phyloP scores from a whole-genome alignment of 306 rosid genomes.

The Cucumis cinereus region DNA sequence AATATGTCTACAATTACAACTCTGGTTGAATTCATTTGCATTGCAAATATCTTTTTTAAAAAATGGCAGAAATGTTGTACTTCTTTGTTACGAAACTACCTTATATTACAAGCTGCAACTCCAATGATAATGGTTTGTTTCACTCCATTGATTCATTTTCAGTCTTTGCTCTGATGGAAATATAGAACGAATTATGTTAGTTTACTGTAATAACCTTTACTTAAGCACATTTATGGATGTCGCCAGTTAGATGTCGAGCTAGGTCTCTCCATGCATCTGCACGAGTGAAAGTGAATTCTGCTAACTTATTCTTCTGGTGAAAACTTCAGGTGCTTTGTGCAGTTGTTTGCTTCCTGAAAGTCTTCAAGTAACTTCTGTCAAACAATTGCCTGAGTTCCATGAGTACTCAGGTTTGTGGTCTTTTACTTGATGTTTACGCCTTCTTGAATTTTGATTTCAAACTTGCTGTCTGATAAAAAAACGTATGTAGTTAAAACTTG shows the following conservation, averaged over 20 bases:
- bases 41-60: background rate
- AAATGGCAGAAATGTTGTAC: background rate
- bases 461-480: constrained; percentile 3
- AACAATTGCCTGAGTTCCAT: constrained; percentile 68
- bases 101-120: background rate
- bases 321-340: constrained; percentile 71
- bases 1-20: background rate
- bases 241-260: background rate
- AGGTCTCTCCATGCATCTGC: background rate
- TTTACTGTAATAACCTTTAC: background rate
- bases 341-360: constrained; percentile 95
- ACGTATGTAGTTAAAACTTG: constrained; percentile 7
- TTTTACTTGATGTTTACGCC: background rate
- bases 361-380: constrained; percentile 66
- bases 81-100: background rate
- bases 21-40: background rate
- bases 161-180: background rate
- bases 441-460: background rate
- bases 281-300: background rate
- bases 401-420: constrained; percentile 52
- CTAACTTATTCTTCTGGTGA: constrained; percentile 11
- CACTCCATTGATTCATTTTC: background rate
- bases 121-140: background rate
- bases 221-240: background rate
- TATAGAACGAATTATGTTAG: background rate